Base-by-base conservation (phyloP, 305 asterid genomes). In the Ajuga reptans region DNA sequence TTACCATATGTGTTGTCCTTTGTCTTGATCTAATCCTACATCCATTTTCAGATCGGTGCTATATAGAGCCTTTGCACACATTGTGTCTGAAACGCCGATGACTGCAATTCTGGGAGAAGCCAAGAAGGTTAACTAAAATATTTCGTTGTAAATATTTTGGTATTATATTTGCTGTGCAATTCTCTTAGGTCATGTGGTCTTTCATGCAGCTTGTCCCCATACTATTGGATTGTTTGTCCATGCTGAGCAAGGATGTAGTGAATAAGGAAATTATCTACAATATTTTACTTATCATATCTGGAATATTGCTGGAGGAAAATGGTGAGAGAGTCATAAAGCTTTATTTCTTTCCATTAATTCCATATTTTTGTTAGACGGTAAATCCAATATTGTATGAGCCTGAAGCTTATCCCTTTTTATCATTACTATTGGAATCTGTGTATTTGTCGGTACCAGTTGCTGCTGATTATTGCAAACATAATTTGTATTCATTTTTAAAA, bases 1-100 rank as follows among this genome's bases (percentile, higher is more conserved):
- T 64, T 54, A 21, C 17, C 21, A 15, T 62, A 72, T 37, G n/a
- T 12, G 7, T 52, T 18, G 72, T 50, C 64, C 45, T 49, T 36
- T 69, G 77, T 72, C 27, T 74, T 73, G 71, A 74, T 72, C 55
- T 27, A 52, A 55, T 56, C 61, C 42, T 43, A 68, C 45, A 36
- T 81, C 53, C 61, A 36, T 75, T 78, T 72, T 71, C 89, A 92
- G 98, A 79, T 82, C 83, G 60, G 86, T 93, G 91, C 86, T 89
- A 29, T 81, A 79, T 71, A 81, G 89, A 73, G 91, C 95, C 49
- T 73, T 85, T 75, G 92, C 95, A 16, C 92, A 93, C 68, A 71
- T 93, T 70, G 81, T 89, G 41, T 79, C 86, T n/a, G 85, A 85
- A 79, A 76, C 96, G 77, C 99, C 99, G 15, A 76, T 82, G 71